Evolutionary conservation across 208 protist species (phyloP).

Genomic region (Leishmania turanica): DNA sequence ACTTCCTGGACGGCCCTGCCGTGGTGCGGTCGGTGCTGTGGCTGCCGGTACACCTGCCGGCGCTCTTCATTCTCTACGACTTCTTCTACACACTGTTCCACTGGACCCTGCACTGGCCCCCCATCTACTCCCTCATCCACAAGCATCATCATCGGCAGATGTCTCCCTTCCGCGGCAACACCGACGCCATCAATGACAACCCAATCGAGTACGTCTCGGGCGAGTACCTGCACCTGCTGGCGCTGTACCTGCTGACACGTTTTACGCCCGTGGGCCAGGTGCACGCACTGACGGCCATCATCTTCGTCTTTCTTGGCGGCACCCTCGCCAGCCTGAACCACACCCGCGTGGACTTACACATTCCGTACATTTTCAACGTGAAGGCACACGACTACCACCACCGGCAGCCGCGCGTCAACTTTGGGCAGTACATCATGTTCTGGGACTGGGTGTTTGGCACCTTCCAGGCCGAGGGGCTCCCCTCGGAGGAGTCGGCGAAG

Average conservation of each 20-base stretch:
- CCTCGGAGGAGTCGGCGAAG: constrained; percentile 24
- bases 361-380: constrained; percentile 88
- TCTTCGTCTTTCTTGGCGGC: constrained; percentile 87
- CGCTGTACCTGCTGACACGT: constrained; percentile 74
- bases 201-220: constrained; percentile 91
- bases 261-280: constrained; percentile 58
- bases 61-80: constrained; percentile 88
- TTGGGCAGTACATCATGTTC: constrained; percentile 94
- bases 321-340: constrained; percentile 90
- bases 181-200: constrained; percentile 92
- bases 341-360: constrained; percentile 83
- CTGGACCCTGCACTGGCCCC: constrained; percentile 84
- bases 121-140: constrained; percentile 85
- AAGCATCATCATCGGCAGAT: constrained; percentile 93
- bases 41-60: constrained; percentile 60
- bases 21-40: constrained; percentile 42
- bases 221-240: constrained; percentile 89
- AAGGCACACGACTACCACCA: constrained; percentile 91
- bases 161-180: constrained; percentile 88
- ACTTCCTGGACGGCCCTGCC: constrained; percentile 34
- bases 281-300: constrained; percentile 55
- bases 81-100: constrained; percentile 93
- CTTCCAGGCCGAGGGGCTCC: constrained; percentile 56
- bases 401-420: constrained; percentile 85
- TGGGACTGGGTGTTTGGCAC: constrained; percentile 92